phyloP scores from a whole-genome alignment of 805 yeast genomes.

The Cephaloascus fragrans region DNA sequence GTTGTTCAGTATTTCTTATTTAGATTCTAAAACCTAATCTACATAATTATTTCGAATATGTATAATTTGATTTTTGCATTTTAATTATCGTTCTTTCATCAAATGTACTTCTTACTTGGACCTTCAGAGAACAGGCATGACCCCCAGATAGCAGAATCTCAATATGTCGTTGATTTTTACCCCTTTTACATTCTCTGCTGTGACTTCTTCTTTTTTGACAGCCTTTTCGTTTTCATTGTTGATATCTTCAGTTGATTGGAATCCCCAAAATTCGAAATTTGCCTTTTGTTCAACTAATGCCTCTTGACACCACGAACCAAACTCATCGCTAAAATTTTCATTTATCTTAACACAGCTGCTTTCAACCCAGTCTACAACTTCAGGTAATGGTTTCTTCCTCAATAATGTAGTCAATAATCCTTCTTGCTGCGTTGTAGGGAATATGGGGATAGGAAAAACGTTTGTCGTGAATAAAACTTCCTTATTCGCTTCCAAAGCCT shows the following conservation, averaged over 20 bases:
- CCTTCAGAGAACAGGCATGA: constrained; percentile 6
- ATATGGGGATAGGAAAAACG: constrained; percentile 74
- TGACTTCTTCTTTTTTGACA: background rate
- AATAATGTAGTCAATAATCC: constrained; percentile 75
- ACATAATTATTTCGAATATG: too few relatives aligned
- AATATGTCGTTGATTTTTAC: constrained; percentile 26
- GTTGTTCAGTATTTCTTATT: too few relatives aligned
- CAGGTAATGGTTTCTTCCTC: constrained; percentile 84
- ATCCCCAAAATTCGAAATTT: constrained; percentile 54
- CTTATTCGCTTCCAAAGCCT: constrained; percentile 52
- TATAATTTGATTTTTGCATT: too few relatives aligned
- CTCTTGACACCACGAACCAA: constrained; percentile 60
- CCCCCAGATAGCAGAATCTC: constrained; percentile 37
- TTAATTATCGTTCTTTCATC: too few relatives aligned
- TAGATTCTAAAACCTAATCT: too few relatives aligned
- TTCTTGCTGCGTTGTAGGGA: constrained; percentile 80
- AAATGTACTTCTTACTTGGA: too few relatives aligned
- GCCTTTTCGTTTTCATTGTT: constrained; percentile 12
- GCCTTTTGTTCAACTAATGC: constrained; percentile 43
- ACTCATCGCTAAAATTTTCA: constrained; percentile 58
- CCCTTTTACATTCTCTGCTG: constrained; percentile 10
- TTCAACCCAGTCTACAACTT: constrained; percentile 78
- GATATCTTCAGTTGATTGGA: constrained; percentile 41
- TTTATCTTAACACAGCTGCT: background rate
- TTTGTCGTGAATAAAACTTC: constrained; percentile 56